Evolutionary conservation across 2,329 filamentous ascomycete species (phyloP).

Genomic region (Venturia carpophila): DNA sequence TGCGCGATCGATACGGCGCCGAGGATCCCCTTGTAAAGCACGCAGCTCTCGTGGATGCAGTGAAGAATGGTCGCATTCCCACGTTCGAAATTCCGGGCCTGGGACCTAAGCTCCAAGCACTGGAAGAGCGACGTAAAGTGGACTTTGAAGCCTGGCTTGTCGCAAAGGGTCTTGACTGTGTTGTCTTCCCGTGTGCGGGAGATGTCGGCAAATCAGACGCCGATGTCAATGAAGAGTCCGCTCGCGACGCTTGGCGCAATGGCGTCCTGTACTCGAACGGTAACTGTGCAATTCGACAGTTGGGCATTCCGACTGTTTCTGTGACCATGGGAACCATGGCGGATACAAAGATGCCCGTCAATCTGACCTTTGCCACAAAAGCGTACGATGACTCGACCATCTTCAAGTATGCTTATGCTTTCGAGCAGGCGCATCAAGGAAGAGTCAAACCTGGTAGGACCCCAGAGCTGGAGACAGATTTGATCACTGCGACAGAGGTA

Average conservation of each 20-base stretch:
- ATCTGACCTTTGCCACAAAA: slow-evolving; percentile 41
- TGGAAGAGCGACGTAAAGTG: slow-evolving; percentile 30
- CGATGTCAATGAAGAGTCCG: slow-evolving; percentile 27
- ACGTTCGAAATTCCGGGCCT: slow-evolving; percentile 37
- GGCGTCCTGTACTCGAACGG: slow-evolving; percentile 46
- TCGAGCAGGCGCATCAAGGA: slow-evolving; percentile 24
- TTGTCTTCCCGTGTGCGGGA: slow-evolving; percentile 42
- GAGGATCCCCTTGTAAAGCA: slow-evolving; percentile 28
- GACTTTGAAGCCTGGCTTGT: slow-evolving; percentile 23
- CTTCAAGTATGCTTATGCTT: slow-evolving; percentile 22
- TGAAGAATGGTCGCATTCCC: slow-evolving; percentile 22
- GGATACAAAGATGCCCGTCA: slow-evolving; percentile 41
- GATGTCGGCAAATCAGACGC: slow-evolving; percentile 41
- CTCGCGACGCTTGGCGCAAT: slow-evolving; percentile 36
- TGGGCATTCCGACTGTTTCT: slow-evolving; percentile 44
- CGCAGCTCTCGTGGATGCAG: slow-evolving; percentile 23
- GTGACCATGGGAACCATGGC: slow-evolving; percentile 43
- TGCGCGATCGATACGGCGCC: slow-evolving; percentile 27
- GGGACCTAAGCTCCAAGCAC: slow-evolving; percentile 31
- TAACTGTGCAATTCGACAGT: slow-evolving; percentile 42
- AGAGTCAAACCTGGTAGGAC: slow-evolving; percentile 24
- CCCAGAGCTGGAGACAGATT: slow-evolving; percentile 23
- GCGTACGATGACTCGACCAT: slow-evolving; percentile 37
- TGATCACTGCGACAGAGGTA: not conserved
- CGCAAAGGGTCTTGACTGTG: slow-evolving; percentile 33